Evolutionary conservation across 768 basidiomycete species (phyloP).

Genomic region (Phlegmacium glaucopus): DNA sequence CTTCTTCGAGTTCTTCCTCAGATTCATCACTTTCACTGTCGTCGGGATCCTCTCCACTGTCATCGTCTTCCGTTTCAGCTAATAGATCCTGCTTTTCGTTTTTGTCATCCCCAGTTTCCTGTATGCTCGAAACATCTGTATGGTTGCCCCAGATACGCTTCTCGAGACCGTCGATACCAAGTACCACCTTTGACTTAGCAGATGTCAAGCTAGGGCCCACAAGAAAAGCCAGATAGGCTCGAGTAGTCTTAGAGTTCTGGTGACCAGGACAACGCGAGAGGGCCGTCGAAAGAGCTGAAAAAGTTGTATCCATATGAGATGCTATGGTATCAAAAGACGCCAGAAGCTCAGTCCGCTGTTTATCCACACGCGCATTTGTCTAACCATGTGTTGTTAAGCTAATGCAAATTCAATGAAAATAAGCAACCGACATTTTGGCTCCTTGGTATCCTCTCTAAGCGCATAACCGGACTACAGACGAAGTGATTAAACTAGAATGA

Average conservation of each 20-base stretch:
- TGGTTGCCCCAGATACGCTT: slow-evolving; percentile 39
- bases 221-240: slow-evolving; percentile 57
- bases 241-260: slow-evolving; percentile 12
- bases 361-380: slow-evolving; percentile 47
- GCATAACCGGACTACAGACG: slow-evolving; percentile 56
- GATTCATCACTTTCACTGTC: slow-evolving; percentile 17
- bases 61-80: not conserved
- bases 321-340: slow-evolving; percentile 66
- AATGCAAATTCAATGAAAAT: not conserved
- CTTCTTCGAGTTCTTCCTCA: slow-evolving; percentile 5
- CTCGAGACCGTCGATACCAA: slow-evolving; percentile 64
- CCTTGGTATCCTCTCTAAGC: slow-evolving; percentile 53
- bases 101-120: slow-evolving; percentile 11
- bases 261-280: slow-evolving; percentile 35
- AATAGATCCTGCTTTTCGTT: not conserved
- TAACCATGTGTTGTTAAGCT: slow-evolving; percentile 17
- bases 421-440: slow-evolving; percentile 32
- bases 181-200: slow-evolving; percentile 57
- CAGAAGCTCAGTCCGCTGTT: slow-evolving; percentile 59
- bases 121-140: slow-evolving; percentile 19
- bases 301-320: slow-evolving; percentile 74
- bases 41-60: slow-evolving; percentile 14
- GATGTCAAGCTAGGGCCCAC: slow-evolving; percentile 64
- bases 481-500: not conserved
- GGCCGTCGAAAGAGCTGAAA: slow-evolving; percentile 67